Conservation (phyloP, 2,329 filamentous ascomycete genomes). For the Ceratocystis alfenasii region DNA sequence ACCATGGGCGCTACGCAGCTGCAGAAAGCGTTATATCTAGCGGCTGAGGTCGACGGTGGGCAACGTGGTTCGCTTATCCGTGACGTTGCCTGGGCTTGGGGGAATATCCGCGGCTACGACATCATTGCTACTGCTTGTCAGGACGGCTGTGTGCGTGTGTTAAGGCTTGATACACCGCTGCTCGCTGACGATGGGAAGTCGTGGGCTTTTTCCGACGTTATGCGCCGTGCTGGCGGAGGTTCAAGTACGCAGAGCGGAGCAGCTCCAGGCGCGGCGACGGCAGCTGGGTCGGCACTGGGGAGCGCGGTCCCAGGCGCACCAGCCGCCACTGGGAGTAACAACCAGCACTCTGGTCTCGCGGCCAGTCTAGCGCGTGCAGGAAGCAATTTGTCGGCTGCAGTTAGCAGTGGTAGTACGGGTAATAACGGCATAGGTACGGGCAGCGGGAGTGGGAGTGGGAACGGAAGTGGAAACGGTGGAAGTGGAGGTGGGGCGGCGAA, state of each 20-base stretch:
- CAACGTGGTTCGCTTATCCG: slow-evolving; percentile 53
- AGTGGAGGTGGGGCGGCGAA: slow-evolving; percentile 31
- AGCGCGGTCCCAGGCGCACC: slow-evolving; percentile 25
- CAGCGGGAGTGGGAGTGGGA: not conserved
- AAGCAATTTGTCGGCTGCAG: slow-evolving; percentile 20
- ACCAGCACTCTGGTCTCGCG: slow-evolving; percentile 25
- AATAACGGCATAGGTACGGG: too few species aligned
- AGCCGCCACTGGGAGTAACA: slow-evolving; percentile 28
- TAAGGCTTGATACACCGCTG: slow-evolving; percentile 57
- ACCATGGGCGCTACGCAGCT: slow-evolving; percentile 41
- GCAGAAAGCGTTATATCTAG: slow-evolving; percentile 73
- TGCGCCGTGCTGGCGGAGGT: slow-evolving; percentile 25
- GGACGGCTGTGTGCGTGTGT: slow-evolving; percentile 82
- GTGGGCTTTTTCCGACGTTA: slow-evolving; percentile 39
- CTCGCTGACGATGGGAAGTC: slow-evolving; percentile 36
- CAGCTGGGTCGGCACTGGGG: slow-evolving; percentile 25
- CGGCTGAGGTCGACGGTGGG: slow-evolving; percentile 58
- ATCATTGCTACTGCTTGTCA: slow-evolving; percentile 84
- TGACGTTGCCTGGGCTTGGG: slow-evolving; percentile 85
- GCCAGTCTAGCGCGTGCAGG: slow-evolving; percentile 22
- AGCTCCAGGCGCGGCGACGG: slow-evolving; percentile 27
- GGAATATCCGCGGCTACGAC: slow-evolving; percentile 81
- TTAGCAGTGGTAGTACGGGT: not conserved
- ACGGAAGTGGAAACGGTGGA: slow-evolving; percentile 32
- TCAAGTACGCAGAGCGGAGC: not conserved